Base-by-base conservation (phyloP, 495 filamentous ascomycete genomes). In the Aspergillus ostianus region DNA sequence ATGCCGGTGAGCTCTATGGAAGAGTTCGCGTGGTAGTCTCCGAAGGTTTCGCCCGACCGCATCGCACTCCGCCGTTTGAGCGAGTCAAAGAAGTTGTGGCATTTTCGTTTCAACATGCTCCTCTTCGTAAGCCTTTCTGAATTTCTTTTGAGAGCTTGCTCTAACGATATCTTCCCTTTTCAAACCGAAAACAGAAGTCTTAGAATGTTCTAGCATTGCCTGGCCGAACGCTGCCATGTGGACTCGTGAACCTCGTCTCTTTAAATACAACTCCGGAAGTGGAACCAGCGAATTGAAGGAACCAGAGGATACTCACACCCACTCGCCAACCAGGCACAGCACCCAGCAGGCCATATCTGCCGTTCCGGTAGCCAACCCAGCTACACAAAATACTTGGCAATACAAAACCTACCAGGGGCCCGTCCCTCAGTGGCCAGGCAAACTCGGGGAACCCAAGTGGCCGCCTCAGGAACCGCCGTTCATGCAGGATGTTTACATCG, bases 21-120 rank as follows among this genome's bases (percentile, higher is more conserved):
- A 80, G 89, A 7, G 87, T 96, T 66, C 88, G 88, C 69, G 73
- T 95, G n/a, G 67, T 93, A 32, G 84, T 96, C 55, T 82, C 88
- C 21, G 90, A 94, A 61, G 90, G 90, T 0, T 88, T 91, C 61
- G 59, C 73, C 57, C 73, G 77, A 21, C 75, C 72, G 6, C 64
- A 75, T 53, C 70, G 75, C 36, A 70, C 65, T n/a, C 74, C 71
- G 12, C 84, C 84, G 0, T 88, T 92, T 58, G 86, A 91, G 63
- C 76, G 86, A 47, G 80, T 90, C 63, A 89, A 86, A 64, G 89
- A 92, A 69, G 68, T 91, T 21, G 84, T 93, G 50, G 82, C 81
- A 6, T 92, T 96, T 69, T 87, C 91, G 7, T 96, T 95, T 64
- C 90, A 94, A 67, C 90, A 93, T 81, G 91, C 89, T 50, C 92